Evolutionary conservation across 2,329 filamentous ascomycete genomes (phyloP).

Genomic region (Arthrobotrys conoides): DNA sequence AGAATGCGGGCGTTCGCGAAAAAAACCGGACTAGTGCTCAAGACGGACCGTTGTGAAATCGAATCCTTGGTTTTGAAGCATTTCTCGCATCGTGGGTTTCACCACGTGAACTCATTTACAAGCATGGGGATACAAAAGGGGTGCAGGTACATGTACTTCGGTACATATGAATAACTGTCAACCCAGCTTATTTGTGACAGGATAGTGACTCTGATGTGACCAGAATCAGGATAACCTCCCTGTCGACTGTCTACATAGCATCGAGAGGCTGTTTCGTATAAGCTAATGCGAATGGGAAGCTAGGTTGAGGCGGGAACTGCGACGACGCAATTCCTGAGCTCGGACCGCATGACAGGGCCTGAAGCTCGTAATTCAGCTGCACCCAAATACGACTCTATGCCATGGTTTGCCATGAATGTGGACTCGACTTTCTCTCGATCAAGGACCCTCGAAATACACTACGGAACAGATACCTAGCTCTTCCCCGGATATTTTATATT

Average conservation of each 20-base stretch:
- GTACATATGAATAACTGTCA: background rate
- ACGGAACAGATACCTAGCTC: background rate
- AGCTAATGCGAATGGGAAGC: conserved; percentile 2
- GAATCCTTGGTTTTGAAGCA: conserved; percentile 4
- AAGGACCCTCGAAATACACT: background rate
- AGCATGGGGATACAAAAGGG: background rate
- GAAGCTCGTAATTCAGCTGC: conserved; percentile 3
- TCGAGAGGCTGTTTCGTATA: background rate
- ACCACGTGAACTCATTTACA: conserved; percentile 18
- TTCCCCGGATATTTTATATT: background rate
- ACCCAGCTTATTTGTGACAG: background rate
- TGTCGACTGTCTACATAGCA: background rate
- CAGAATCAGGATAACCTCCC: conserved; percentile 7
- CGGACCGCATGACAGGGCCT: conserved; percentile 29
- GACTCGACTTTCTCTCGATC: background rate
- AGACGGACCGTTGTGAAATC: background rate
- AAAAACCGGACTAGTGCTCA: background rate
- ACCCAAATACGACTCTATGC: background rate
- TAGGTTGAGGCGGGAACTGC: conserved; percentile 11
- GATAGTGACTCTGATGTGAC: background rate
- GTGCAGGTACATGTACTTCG: background rate
- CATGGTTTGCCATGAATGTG: background rate
- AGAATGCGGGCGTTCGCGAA: conserved; percentile 24
- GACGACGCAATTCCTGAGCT: conserved; percentile 28
- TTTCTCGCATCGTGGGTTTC: conserved; percentile 13